Evolutionary conservation across 768 basidiomycete species (phyloP).

Genomic region (Flagelloscypha sp.): DNA sequence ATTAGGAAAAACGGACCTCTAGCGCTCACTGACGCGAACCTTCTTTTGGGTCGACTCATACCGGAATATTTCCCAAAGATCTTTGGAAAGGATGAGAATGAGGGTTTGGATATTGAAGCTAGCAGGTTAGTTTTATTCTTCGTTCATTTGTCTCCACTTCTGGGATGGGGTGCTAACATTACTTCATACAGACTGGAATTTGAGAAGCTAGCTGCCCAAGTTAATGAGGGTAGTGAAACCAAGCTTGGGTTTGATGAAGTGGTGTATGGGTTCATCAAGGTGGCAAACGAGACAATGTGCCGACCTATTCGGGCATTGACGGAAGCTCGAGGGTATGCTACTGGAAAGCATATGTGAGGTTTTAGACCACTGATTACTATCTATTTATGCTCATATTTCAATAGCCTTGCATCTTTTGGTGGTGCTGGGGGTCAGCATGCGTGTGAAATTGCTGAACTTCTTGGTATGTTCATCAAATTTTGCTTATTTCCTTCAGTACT

Average conservation of each 20-base stretch:
- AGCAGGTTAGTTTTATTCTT: too few relatives aligned
- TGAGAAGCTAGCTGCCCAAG: conserved; percentile 55
- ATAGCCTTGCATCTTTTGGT: conserved; percentile 77
- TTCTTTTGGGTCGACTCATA: conserved; percentile 80
- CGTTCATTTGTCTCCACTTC: too few relatives aligned
- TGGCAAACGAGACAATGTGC: conserved; percentile 96
- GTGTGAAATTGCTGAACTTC: conserved; percentile 79
- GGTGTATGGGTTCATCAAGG: conserved; percentile 90
- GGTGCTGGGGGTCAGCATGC: conserved; percentile 91
- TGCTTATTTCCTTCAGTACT: not conserved
- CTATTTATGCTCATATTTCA: conserved; percentile 1
- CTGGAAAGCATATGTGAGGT: conserved; percentile 57
- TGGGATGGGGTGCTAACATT: too few relatives aligned
- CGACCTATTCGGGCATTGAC: conserved; percentile 87
- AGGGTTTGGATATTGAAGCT: conserved; percentile 72
- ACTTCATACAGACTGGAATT: conserved; percentile 58
- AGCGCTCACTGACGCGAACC: conserved; percentile 89
- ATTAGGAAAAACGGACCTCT: conserved; percentile 82
- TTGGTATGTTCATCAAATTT: conserved; percentile 26
- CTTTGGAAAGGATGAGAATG: conserved; percentile 83
- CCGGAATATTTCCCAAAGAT: conserved; percentile 93
- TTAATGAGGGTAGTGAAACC: conserved; percentile 57
- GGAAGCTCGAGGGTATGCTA: conserved; percentile 81
- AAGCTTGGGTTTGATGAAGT: conserved; percentile 72
- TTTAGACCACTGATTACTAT: not conserved